Percentiles rank a stretch among this genome's conserved stretches.
phyloP scores from a whole-genome alignment of 1,284 basidiomycete genomes.

The Schizophyllum commune region DNA sequence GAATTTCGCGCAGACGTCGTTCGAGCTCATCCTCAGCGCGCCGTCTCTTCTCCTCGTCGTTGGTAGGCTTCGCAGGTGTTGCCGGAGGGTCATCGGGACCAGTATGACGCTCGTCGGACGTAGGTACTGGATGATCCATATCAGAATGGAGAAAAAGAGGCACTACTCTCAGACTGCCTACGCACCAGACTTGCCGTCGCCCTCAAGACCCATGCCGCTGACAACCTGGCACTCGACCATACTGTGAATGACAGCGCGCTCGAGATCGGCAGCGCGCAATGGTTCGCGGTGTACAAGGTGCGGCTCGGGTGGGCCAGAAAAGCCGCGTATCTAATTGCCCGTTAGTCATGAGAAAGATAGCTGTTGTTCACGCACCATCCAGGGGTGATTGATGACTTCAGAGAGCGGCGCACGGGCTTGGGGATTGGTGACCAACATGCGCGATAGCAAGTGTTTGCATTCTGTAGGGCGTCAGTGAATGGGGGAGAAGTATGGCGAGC shows the following conservation, averaged over 20 bases:
- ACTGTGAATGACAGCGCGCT: conserved; percentile 37
- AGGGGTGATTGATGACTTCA: conserved; percentile 89
- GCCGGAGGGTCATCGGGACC: not conserved
- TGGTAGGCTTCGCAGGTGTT: not conserved
- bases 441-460: conserved; percentile 88
- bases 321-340: conserved; percentile 55
- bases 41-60: not conserved
- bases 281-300: conserved; percentile 88
- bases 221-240: conserved; percentile 43
- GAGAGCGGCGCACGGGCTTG: conserved; percentile 71
- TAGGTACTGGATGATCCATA: not conserved
- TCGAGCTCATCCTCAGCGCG: conserved; percentile 81
- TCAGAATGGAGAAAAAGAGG: not conserved
- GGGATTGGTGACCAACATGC: conserved; percentile 98
- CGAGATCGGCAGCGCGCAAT: conserved; percentile 80
- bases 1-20: conserved; percentile 61
- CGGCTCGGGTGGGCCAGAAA: conserved; percentile 69
- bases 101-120: not conserved
- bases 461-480: conserved; percentile 40
- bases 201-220: conserved; percentile 95
- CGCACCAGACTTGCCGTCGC: conserved; percentile 32
- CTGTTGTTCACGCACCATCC: conserved; percentile 52
- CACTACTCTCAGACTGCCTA: not conserved
- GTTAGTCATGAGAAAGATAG: not conserved
- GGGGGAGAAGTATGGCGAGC: conserved; percentile 6